Percentiles rank a stretch among this genome's conserved stretches.
These are phyloP conservation scores for Hymenotorrendiella dingleyae DNA, from an alignment of 2,329 filamentous ascomycete genomes.

Conservation along the genomic window DNA sequence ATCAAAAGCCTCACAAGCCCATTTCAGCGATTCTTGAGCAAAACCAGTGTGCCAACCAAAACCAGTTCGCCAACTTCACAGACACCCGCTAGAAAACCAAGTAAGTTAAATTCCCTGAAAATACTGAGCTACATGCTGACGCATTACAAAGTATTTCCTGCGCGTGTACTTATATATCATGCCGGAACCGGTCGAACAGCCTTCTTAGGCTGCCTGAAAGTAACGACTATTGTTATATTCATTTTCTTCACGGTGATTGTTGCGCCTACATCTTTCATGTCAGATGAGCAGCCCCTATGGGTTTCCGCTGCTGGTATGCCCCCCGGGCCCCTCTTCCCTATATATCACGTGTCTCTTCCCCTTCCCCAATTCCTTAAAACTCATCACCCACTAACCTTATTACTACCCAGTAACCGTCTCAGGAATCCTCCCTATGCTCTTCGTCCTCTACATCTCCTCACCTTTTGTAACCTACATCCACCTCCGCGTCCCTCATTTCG, in stretches of 20 bases:
- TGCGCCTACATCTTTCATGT: conserved; percentile 37
- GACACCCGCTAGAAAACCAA: too few relatives aligned
- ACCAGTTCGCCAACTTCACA: too few relatives aligned
- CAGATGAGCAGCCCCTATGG: conserved; percentile 25
- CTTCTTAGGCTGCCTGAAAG: conserved; percentile 64
- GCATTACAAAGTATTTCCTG: conserved; percentile 47
- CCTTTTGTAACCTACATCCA: conserved; percentile 71
- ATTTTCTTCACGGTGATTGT: conserved; percentile 59
- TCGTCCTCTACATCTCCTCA: conserved; percentile 57
- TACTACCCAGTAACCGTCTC: conserved; percentile 43
- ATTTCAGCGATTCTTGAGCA: neutral
- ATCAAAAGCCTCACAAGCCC: neutral
- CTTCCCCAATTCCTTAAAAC: too few relatives aligned
- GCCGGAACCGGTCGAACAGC: conserved; percentile 61
- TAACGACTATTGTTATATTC: conserved; percentile 65
- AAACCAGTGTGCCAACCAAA: neutral
- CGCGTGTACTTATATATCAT: conserved; percentile 66
- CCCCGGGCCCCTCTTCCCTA: too few relatives aligned
- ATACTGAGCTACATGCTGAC: neutral
- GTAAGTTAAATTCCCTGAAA: neutral
- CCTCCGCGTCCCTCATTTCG: conserved; percentile 60
- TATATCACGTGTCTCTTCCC: too few relatives aligned
- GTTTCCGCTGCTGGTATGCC: conserved; percentile 22
- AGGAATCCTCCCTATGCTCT: conserved; percentile 58
- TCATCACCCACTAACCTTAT: neutral